Percentiles rank a stretch among this genome's conserved stretches.
These are phyloP conservation scores for Asterochloris sp. DNA, from an alignment of 139 green algal species.

Conservation along the genomic window DNA sequence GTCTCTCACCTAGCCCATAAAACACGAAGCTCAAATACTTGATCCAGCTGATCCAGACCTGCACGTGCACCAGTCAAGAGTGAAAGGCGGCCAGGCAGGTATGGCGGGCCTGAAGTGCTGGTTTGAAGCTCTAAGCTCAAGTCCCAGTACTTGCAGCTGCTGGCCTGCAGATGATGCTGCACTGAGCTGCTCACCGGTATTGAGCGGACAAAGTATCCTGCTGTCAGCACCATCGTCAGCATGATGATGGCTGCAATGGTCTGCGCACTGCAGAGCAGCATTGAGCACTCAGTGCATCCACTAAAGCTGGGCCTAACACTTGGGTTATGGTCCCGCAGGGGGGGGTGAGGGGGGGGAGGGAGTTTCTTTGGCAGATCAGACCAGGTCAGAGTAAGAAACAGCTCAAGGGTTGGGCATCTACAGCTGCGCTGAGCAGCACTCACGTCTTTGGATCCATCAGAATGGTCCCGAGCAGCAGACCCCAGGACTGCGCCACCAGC, in stretches of 20 bases:
- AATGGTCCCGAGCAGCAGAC: slow-evolving; percentile 66
- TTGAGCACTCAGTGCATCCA: too few relatives aligned
- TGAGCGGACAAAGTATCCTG: slow-evolving; percentile 57
- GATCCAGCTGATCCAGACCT: slow-evolving; percentile 55
- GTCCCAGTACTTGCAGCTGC: neutral
- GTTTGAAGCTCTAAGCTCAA: neutral
- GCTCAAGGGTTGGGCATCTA: too few relatives aligned
- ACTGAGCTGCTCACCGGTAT: neutral
- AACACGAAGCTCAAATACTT: slow-evolving; percentile 24
- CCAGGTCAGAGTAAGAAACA: too few relatives aligned
- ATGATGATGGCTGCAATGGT: slow-evolving; percentile 24
- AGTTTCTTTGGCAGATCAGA: too few relatives aligned
- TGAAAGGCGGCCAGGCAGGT: neutral
- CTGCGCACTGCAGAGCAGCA: neutral
- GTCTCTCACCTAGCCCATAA: slow-evolving; percentile 4
- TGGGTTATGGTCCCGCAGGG: too few relatives aligned
- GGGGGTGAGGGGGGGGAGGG: too few relatives aligned
- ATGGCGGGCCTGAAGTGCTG: neutral
- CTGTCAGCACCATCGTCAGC: slow-evolving; percentile 34
- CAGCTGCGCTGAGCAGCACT: too few relatives aligned
- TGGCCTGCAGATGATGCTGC: neutral
- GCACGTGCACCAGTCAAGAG: neutral
- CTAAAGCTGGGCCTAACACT: too few relatives aligned
- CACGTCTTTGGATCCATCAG: slow-evolving; percentile 40
- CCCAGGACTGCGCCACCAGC: slow-evolving; percentile 50